A percentile compares a stretch with the other conserved stretches of the same genome.
Evolutionary conservation across 768 basidiomycete genomes (phyloP).

Genomic region (Lentinus brumalis): DNA sequence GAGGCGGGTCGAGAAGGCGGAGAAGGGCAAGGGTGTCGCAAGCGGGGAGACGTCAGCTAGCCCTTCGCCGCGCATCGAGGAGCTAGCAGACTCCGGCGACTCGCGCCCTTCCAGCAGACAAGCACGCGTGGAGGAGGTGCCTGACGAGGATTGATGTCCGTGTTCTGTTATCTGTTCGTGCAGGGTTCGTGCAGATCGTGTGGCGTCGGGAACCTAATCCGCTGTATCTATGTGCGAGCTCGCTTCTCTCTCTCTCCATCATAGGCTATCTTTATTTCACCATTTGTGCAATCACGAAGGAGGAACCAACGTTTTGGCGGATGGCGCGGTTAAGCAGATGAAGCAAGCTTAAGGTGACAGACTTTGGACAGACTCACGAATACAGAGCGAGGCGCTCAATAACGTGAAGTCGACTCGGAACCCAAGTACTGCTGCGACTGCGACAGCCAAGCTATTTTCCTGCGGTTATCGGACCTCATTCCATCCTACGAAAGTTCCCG

Average conservation of each 20-base stretch:
- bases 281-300: not conserved
- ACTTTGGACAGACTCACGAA: no score
- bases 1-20: constrained; percentile 59
- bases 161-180: not conserved
- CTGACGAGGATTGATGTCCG: constrained; percentile 32
- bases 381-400: no score
- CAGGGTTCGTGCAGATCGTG: not conserved
- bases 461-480: no score
- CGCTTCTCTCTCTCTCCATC: constrained; percentile 5
- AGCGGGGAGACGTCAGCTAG: constrained; percentile 19
- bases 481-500: no score
- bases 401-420: no score
- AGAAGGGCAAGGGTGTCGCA: constrained; percentile 42
- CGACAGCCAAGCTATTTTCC: no score
- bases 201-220: constrained; percentile 3
- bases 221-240: constrained; percentile 22
- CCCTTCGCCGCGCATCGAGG: constrained; percentile 22
- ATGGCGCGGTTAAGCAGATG: no score
- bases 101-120: constrained; percentile 35
- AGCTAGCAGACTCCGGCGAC: constrained; percentile 28
- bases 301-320: not conserved
- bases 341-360: no score
- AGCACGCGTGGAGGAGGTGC: constrained; percentile 35
- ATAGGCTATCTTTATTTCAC: constrained; percentile 9
- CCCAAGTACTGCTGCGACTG: no score